Evolutionary conservation across 768 basidiomycete species (phyloP).

Genomic region (Tephrocybe rancida): DNA sequence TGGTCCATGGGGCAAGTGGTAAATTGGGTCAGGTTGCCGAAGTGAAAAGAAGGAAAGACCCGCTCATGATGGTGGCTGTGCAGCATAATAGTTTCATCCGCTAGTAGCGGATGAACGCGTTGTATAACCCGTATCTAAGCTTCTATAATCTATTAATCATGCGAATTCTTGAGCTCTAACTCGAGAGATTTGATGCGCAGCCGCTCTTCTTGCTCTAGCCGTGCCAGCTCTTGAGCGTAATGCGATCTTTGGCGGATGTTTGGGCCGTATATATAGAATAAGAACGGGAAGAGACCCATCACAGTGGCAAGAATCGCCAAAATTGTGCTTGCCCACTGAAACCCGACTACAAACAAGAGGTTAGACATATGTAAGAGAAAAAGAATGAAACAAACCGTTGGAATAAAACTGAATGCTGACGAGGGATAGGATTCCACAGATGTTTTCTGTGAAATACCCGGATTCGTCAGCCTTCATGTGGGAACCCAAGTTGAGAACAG

Average conservation of each 20-base stretch:
- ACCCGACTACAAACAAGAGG: conserved; percentile 13
- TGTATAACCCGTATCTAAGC: too few relatives aligned
- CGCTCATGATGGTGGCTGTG: too few relatives aligned
- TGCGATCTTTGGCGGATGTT: conserved; percentile 19
- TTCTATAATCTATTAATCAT: background rate
- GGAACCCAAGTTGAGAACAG: background rate
- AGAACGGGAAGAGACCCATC: conserved; percentile 22
- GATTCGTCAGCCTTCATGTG: background rate
- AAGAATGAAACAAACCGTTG: conserved; percentile 11
- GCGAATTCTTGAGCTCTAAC: background rate
- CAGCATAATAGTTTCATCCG: too few relatives aligned
- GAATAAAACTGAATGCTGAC: conserved; percentile 18
- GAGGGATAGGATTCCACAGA: conserved; percentile 21
- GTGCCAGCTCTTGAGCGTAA: conserved; percentile 20
- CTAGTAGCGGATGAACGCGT: too few relatives aligned
- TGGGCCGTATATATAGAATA: conserved; percentile 23
- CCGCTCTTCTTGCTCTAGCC: conserved; percentile 19
- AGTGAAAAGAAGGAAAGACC: too few relatives aligned
- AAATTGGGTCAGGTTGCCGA: too few relatives aligned
- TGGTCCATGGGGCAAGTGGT: too few relatives aligned
- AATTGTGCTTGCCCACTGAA: conserved; percentile 22
- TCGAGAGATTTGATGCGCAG: conserved; percentile 17
- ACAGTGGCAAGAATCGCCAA: conserved; percentile 20
- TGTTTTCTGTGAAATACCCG: conserved; percentile 11
- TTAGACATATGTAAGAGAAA: background rate